Percentiles rank a stretch among this genome's conserved stretches.
Conservation (phyloP, 805 yeast species). For the Ogataea henricii region DNA sequence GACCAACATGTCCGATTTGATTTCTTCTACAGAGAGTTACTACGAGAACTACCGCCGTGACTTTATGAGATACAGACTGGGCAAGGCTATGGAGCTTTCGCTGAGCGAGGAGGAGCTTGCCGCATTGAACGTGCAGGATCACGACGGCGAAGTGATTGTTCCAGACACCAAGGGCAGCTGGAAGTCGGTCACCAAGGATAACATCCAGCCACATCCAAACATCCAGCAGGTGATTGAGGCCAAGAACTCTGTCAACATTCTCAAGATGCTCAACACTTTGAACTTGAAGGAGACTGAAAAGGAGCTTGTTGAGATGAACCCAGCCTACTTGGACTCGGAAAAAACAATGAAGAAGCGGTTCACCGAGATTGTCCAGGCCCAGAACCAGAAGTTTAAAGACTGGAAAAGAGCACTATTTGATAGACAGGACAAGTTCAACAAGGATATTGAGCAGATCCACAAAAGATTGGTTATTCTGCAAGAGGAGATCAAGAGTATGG, state of each 20-base stretch:
- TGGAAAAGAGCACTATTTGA: slow-evolving; percentile 60
- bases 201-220: slow-evolving; percentile 26
- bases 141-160: slow-evolving; percentile 23
- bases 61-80: slow-evolving; percentile 44
- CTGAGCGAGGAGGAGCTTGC: slow-evolving; percentile 24
- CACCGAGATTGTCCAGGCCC: slow-evolving; percentile 44
- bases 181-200: slow-evolving; percentile 24
- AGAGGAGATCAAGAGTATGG: slow-evolving; percentile 26
- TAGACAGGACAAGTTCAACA: slow-evolving; percentile 57
- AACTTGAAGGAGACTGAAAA: slow-evolving; percentile 41
- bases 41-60: slow-evolving; percentile 69
- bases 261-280: slow-evolving; percentile 41
- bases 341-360: slow-evolving; percentile 45
- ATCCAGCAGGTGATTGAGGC: slow-evolving; percentile 33
- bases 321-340: slow-evolving; percentile 48
- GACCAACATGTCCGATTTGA: slow-evolving; percentile 74
- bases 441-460: slow-evolving; percentile 50
- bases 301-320: slow-evolving; percentile 44
- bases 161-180: slow-evolving; percentile 31
- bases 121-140: slow-evolving; percentile 22
- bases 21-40: slow-evolving; percentile 72
- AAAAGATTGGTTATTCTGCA: slow-evolving; percentile 40
- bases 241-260: slow-evolving; percentile 36
- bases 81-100: slow-evolving; percentile 30
- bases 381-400: slow-evolving; percentile 59